Conservation (phyloP, 805 yeast genomes). For the Candida silvicultrix region DNA sequence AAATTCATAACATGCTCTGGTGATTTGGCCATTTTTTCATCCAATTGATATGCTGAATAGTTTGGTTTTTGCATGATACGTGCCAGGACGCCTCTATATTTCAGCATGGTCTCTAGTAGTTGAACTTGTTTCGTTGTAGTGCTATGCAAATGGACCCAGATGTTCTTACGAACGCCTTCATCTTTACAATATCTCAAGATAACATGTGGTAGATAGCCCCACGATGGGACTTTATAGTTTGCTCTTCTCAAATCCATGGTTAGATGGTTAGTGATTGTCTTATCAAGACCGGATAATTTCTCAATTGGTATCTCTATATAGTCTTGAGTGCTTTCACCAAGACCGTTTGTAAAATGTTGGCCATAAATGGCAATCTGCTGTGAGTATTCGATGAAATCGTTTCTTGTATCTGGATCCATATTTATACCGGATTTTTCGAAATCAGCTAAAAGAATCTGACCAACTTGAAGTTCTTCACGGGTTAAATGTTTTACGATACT, state of each 20-base stretch:
- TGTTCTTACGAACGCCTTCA: constrained; percentile 49
- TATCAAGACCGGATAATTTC: constrained; percentile 16
- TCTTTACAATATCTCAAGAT: constrained; percentile 53
- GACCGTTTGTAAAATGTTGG: constrained; percentile 51
- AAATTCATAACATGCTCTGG: constrained; percentile 75
- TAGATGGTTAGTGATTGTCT: constrained; percentile 22
- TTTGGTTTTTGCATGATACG: constrained; percentile 62
- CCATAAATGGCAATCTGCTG: constrained; percentile 79
- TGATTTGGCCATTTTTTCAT: constrained; percentile 82
- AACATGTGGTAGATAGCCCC: constrained; percentile 59
- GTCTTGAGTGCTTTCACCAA: constrained; percentile 12
- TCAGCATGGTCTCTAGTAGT: constrained; percentile 51
- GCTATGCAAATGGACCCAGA: constrained; percentile 74
- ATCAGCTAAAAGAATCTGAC: constrained; percentile 71
- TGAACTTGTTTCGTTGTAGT: constrained; percentile 58
- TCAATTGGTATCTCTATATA: constrained; percentile 15
- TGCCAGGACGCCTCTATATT: constrained; percentile 66
- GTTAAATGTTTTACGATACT: constrained; percentile 33
- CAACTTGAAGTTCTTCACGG: constrained; percentile 77
- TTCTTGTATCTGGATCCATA: constrained; percentile 57
- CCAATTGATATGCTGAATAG: constrained; percentile 74
- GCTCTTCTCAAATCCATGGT: constrained; percentile 31
- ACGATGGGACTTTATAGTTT: constrained; percentile 46
- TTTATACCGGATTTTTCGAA: constrained; percentile 88
- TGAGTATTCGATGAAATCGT: constrained; percentile 69